These are phyloP conservation scores for Phycomyces blakesleeanus DNA, from an alignment of 192 early-diverging fungal species.

Conservation along the genomic window DNA sequence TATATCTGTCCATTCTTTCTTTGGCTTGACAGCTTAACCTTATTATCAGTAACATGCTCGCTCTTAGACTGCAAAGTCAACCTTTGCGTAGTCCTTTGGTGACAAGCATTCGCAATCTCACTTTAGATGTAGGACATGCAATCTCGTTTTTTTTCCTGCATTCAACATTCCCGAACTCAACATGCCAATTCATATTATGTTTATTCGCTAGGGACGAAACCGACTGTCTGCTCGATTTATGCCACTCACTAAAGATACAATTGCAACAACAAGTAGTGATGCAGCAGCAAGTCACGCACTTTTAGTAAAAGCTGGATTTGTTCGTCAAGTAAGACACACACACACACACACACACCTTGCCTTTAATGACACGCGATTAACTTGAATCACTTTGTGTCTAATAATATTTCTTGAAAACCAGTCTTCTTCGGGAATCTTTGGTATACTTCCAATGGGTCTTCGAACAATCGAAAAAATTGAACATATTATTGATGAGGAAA, in stretches of 20 bases:
- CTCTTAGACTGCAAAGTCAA: not conserved
- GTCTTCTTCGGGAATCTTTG: slow-evolving; percentile 82
- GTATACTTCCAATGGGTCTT: slow-evolving; percentile 77
- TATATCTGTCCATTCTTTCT: too few species aligned
- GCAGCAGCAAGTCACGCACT: slow-evolving; percentile 47
- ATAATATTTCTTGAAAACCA: slow-evolving; percentile 21
- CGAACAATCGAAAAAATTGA: slow-evolving; percentile 74
- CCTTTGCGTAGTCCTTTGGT: not conserved
- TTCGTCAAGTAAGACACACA: slow-evolving; percentile 58
- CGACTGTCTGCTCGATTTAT: slow-evolving; percentile 34
- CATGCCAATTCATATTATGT: not conserved
- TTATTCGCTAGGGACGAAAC: slow-evolving; percentile 18
- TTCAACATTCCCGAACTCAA: not conserved
- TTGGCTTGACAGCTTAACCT: too few species aligned
- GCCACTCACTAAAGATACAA: slow-evolving; percentile 36
- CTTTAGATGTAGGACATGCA: not conserved
- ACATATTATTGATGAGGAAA: slow-evolving; percentile 76
- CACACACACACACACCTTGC: too few species aligned
- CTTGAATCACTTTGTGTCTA: not conserved
- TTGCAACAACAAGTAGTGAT: slow-evolving; percentile 7
- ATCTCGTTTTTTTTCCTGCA: not conserved
- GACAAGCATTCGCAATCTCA: not conserved
- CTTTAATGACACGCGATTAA: not conserved
- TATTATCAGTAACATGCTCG: not conserved
- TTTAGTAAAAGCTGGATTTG: slow-evolving; percentile 64